phyloP scores from a whole-genome alignment of 257 asterid species.

The Solanum verrucosum region DNA sequence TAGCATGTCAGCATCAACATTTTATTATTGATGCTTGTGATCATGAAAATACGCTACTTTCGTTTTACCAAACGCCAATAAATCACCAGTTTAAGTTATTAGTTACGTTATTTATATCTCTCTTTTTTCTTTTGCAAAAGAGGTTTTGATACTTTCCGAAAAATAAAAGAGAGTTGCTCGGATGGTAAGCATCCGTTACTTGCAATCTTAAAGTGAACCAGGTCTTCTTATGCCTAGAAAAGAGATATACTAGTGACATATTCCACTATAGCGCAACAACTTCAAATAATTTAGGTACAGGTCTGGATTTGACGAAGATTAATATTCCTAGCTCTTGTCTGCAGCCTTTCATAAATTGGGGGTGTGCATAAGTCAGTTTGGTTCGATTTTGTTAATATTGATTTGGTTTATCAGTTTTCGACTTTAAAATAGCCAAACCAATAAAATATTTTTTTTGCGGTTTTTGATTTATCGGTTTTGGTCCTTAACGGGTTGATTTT shows the following conservation, averaged over 20 bases:
- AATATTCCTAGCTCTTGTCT: background rate
- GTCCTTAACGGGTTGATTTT: no score
- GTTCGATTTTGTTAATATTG: no score
- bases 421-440: no score
- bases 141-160: background rate
- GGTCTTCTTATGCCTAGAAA: background rate
- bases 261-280: background rate
- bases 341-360: background rate
- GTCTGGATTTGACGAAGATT: background rate
- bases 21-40: background rate
- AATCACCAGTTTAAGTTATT: background rate
- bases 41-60: background rate
- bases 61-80: background rate
- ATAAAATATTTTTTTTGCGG: no score
- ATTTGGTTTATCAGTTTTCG: no score
- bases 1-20: background rate
- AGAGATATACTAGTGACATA: background rate
- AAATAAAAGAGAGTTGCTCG: background rate
- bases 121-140: background rate
- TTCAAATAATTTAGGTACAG: background rate
- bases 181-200: background rate
- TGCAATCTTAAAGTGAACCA: background rate
- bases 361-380: no score
- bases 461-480: no score
- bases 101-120: background rate